Evolutionary conservation across 2,329 filamentous ascomycete genomes (phyloP).

Genomic region (Oidium heveae): DNA sequence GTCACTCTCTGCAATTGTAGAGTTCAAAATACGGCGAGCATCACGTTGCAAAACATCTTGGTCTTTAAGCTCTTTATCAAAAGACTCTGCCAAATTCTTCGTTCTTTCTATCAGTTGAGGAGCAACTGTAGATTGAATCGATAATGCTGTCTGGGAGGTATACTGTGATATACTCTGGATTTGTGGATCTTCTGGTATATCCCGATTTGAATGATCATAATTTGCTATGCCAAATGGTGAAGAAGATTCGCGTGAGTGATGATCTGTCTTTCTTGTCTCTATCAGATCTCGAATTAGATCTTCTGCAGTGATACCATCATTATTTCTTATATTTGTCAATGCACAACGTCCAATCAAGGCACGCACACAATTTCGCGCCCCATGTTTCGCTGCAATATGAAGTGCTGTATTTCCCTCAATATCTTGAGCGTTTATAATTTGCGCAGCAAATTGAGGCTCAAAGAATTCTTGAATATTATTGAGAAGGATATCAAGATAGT

Average conservation of each 20-base stretch:
- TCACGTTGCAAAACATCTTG: slow-evolving; percentile 46
- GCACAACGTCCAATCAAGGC: slow-evolving; percentile 57
- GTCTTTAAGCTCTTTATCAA: slow-evolving; percentile 51
- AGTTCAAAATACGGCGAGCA: slow-evolving; percentile 36
- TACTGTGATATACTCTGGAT: slow-evolving; percentile 13
- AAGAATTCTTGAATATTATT: slow-evolving; percentile 63
- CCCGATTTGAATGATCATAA: slow-evolving; percentile 20
- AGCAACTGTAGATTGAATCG: slow-evolving; percentile 42
- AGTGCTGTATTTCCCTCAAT: slow-evolving; percentile 70
- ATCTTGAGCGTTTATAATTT: slow-evolving; percentile 61
- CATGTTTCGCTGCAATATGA: slow-evolving; percentile 50
- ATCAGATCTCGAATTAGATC: slow-evolving; percentile 60
- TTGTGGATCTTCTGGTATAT: slow-evolving; percentile 8
- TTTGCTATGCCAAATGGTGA: slow-evolving; percentile 42
- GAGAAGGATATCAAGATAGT: slow-evolving; percentile 79
- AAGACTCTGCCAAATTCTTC: slow-evolving; percentile 40
- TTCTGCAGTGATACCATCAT: slow-evolving; percentile 59
- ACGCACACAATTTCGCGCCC: slow-evolving; percentile 79
- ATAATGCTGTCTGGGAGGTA: slow-evolving; percentile 39
- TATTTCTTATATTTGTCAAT: slow-evolving; percentile 58
- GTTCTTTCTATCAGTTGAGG: slow-evolving; percentile 47
- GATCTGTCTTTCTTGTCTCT: slow-evolving; percentile 23
- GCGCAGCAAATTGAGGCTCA: slow-evolving; percentile 50
- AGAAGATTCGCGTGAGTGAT: slow-evolving; percentile 44
- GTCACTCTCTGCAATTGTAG: slow-evolving; percentile 42